Base-by-base conservation (phyloP, 768 basidiomycete genomes). In the Auriscalpium microsporum region DNA sequence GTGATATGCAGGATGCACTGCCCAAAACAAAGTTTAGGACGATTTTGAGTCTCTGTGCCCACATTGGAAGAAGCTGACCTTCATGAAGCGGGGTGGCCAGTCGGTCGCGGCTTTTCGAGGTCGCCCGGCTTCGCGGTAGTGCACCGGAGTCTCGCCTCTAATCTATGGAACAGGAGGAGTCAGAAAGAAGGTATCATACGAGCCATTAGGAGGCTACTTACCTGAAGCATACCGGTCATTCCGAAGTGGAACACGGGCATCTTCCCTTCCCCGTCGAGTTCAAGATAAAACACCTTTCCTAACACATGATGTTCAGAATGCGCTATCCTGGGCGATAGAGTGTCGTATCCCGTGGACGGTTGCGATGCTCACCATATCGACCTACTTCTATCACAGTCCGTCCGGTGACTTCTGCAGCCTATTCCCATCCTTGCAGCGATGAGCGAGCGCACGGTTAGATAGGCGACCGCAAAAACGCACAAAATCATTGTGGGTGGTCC, bases 201-300 rank as follows among this genome's bases (percentile, higher is more conserved):
- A 9, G 21, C 0, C 9, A 3, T 46, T 14, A 17, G 45, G 65
- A 36, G 4, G 28, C 28, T 28, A 28, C 28, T 13, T 51, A 81
- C 84, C 71, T 85, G 83, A 36, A 90, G 72, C 80, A 82, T 86
- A n/a, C 88, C 88, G 1, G 87, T 90, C 89, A 90, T 91, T 2
- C 88, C 89, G 60, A 90, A 87, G 64, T 90, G 88, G 48, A 90
- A 68, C 3, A 90, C 83, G 4, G 87, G 87, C 58, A 79, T 66
- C 62, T 73, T 74, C 0, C 86, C 87, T 13, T 70, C 56, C 8
- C 85, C 86, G 34, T 79, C 76, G 3, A 90, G 73, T 45, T 77
- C 74, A 10, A 90, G 66, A 62, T 84, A 91, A 57, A 85, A 83
- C n/a, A 78, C 72, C 66, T 86, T 81, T 52, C 84, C 81, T 82